Evolutionary conservation across 176 grass and related monocot genomes (phyloP).

Genomic region (Paspalum notatum): DNA sequence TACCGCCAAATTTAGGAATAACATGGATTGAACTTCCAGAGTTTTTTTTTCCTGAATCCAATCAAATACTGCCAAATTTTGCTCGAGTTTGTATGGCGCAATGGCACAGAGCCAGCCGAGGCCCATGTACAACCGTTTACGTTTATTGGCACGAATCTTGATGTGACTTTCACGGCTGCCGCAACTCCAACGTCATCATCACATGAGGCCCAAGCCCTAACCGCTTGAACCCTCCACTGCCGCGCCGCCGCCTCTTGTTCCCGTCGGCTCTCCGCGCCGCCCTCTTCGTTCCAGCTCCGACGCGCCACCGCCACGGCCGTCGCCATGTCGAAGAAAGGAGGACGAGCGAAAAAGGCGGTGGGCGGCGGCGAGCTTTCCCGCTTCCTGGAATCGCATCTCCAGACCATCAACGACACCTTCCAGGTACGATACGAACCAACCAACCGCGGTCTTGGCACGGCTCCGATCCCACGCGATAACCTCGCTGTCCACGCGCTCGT

Average conservation of each 20-base stretch:
- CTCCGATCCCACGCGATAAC: constrained; percentile 6
- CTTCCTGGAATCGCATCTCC: constrained; percentile 55
- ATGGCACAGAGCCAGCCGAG: neutral
- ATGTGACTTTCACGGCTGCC: neutral
- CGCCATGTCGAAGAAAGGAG: constrained; percentile 59
- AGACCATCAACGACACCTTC: constrained; percentile 65
- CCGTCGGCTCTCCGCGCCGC: neutral
- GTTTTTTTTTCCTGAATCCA: neutral
- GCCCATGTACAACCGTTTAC: too few relatives aligned
- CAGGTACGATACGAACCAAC: constrained; percentile 46
- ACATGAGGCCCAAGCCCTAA: constrained; percentile 18
- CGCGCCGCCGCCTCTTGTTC: constrained; percentile 12
- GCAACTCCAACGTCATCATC: neutral
- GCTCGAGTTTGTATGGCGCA: neutral
- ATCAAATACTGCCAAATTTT: neutral
- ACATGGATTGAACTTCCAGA: too few relatives aligned
- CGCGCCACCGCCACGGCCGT: neutral
- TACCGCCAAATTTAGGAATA: neutral
- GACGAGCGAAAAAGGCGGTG: constrained; percentile 33
- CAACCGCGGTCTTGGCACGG: neutral
- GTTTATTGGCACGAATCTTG: constrained; percentile 14
- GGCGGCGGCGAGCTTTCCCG: constrained; percentile 56
- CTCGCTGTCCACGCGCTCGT: neutral
- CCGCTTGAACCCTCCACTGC: constrained; percentile 32
- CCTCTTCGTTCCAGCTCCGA: neutral